These are phyloP conservation scores for Chytridiales sp. DNA, from an alignment of 371 early-diverging fungal species.

Conservation along the genomic window DNA sequence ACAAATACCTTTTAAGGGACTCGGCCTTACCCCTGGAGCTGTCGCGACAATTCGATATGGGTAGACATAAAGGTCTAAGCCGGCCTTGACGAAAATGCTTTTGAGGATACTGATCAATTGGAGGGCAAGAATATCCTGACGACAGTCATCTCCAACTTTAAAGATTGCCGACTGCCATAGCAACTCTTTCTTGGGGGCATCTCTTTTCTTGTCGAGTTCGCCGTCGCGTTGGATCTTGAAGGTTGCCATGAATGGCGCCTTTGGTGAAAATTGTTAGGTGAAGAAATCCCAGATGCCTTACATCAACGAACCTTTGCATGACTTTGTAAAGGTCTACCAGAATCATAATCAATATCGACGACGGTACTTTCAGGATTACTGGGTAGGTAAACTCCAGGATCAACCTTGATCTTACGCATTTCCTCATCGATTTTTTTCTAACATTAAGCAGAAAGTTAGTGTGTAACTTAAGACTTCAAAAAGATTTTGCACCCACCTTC, in stretches of 20 bases:
- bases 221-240: constrained; percentile 74
- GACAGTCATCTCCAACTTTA: constrained; percentile 99
- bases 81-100: constrained; percentile 88
- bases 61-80: constrained; percentile 93
- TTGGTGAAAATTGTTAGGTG: constrained; percentile 1
- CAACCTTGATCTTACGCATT: constrained; percentile 89
- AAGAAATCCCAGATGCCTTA: neutral
- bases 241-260: constrained; percentile 99
- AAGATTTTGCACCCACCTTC: constrained; percentile 57
- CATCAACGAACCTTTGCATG: constrained; percentile 85
- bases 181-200: constrained; percentile 6
- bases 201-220: neutral
- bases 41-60: constrained; percentile 99
- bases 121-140: constrained; percentile 98
- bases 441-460: constrained; percentile 1
- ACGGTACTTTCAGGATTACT: constrained; percentile 96
- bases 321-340: constrained; percentile 95
- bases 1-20: neutral
- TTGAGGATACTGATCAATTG: constrained; percentile 98
- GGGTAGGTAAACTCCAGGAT: constrained; percentile 97
- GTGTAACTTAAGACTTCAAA: neutral
- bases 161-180: constrained; percentile 89
- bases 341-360: constrained; percentile 91
- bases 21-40: constrained; percentile 72
- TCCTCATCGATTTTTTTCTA: constrained; percentile 94